Evolutionary conservation across 2,329 filamentous ascomycete genomes (phyloP).

Genomic region (Hansfordia pulvinata): DNA sequence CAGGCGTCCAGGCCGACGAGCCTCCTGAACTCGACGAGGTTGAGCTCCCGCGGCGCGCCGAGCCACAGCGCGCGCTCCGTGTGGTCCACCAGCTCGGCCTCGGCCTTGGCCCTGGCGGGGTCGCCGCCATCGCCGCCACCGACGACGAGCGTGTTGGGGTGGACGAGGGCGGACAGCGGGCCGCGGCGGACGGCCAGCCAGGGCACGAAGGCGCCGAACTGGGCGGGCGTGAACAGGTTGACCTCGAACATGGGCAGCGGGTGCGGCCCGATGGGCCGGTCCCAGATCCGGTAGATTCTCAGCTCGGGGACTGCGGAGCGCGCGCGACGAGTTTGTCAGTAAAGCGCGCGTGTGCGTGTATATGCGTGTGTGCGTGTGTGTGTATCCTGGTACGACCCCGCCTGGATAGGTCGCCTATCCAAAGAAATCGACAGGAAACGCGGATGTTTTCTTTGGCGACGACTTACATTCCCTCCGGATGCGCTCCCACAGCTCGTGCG

Average conservation of each 20-base stretch:
- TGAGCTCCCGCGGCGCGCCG: slow-evolving; percentile 32
- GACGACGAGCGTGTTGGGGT: slow-evolving; percentile 58
- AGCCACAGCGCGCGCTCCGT: slow-evolving; percentile 55
- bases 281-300: slow-evolving; percentile 67
- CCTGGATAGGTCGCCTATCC: not conserved
- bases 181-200: slow-evolving; percentile 78
- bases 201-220: slow-evolving; percentile 79
- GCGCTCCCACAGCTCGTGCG: slow-evolving; percentile 60
- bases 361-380: no score
- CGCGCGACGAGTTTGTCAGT: not conserved
- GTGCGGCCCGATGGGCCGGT: slow-evolving; percentile 69
- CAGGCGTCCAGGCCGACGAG: no score
- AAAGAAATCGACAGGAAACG: slow-evolving; percentile 1
- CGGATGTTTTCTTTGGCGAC: no score
- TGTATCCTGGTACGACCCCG: no score
- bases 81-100: slow-evolving; percentile 39
- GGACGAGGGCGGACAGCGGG: slow-evolving; percentile 63
- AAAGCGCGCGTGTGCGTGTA: slow-evolving; percentile 1
- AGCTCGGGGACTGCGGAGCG: slow-evolving; percentile 59
- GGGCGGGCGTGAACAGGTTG: slow-evolving; percentile 69
- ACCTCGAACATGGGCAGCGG: slow-evolving; percentile 86
- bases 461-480: slow-evolving; percentile 64
- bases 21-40: no score
- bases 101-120: no score
- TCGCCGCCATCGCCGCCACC: slow-evolving; percentile 3